A percentile compares a stretch with the other conserved stretches of the same genome.
Evolutionary conservation across 129 eudicot genomes (phyloP).

Genomic region (Escallonia herrerae): DNA sequence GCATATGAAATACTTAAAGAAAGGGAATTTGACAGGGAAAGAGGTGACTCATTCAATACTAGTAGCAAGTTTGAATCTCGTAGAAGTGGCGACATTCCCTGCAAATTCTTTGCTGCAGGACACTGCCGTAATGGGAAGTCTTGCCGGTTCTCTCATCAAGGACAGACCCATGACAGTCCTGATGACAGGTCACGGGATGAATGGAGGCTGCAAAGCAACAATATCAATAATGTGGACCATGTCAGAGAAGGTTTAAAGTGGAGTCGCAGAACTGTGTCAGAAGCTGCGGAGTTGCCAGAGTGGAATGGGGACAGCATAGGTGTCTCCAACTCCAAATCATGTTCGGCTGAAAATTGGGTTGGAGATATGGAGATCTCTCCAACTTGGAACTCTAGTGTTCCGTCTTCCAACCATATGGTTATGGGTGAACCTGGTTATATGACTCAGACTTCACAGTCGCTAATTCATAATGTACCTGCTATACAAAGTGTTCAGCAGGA

Average conservation of each 20-base stretch:
- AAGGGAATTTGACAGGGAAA: neutral
- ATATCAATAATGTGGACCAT: neutral
- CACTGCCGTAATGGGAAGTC: conserved; percentile 11
- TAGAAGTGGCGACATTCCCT: neutral
- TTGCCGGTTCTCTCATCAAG: conserved; percentile 14
- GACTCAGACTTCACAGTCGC: neutral
- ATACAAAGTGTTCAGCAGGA: neutral
- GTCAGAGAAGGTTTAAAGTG: conserved; percentile 3
- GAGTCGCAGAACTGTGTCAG: neutral
- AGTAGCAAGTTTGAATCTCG: neutral
- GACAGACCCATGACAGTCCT: neutral
- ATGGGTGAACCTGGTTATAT: neutral
- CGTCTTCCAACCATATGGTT: conserved; percentile 1
- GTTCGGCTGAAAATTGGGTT: neutral
- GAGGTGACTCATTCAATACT: neutral
- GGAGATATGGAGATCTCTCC: conserved; percentile 7
- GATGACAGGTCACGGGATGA: neutral
- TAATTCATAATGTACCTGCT: neutral
- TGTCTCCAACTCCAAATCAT: neutral
- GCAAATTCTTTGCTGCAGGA: conserved; percentile 19
- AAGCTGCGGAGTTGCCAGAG: neutral
- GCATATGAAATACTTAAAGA: neutral
- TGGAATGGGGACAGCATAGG: neutral
- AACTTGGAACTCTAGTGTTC: neutral
- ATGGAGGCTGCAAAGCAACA: neutral